phyloP scores from a whole-genome alignment of 257 asterid genomes.

The Phtheirospermum japonicum region DNA sequence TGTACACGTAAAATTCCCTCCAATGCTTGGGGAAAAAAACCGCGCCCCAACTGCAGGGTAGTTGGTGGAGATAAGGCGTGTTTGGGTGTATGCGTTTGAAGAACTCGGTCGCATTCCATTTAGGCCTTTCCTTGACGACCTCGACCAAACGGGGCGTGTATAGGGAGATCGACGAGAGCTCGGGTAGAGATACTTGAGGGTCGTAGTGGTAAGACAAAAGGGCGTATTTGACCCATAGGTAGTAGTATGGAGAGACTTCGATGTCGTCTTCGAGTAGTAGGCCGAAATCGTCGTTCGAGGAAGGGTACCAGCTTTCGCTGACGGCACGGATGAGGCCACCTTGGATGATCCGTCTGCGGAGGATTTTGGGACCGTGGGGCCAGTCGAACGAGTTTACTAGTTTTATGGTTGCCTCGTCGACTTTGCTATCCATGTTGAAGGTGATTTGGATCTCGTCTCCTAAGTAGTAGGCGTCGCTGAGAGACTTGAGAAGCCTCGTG shows the following conservation, averaged over 20 bases:
- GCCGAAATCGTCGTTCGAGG: constrained; percentile 85
- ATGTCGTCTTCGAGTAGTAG: constrained; percentile 88
- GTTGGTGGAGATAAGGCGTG: constrained; percentile 93
- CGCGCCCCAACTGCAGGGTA: constrained; percentile 98
- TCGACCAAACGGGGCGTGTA: constrained; percentile 90
- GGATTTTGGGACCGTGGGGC: constrained; percentile 81
- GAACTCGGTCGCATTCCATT: constrained; percentile 82
- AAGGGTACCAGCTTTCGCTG: constrained; percentile 92
- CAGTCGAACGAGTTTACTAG: constrained; percentile 66
- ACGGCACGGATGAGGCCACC: constrained; percentile 94
- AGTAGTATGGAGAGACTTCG: constrained; percentile 89
- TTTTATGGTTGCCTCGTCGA: constrained; percentile 68
- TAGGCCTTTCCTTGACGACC: constrained; percentile 93
- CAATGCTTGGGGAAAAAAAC: constrained; percentile 91
- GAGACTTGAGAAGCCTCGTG: constrained; percentile 70
- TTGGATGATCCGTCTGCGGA: constrained; percentile 82
- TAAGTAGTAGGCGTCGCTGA: constrained; percentile 62
- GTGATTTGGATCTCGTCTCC: constrained; percentile 78
- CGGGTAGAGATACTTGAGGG: constrained; percentile 80
- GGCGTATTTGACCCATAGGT: constrained; percentile 86
- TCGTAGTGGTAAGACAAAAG: constrained; percentile 84
- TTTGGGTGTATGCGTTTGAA: constrained; percentile 76
- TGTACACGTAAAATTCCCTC: constrained; percentile 91
- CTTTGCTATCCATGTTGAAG: constrained; percentile 92
- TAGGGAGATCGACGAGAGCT: constrained; percentile 80